phyloP scores from a whole-genome alignment of 768 basidiomycete species.

The Boletus tomentosulus region DNA sequence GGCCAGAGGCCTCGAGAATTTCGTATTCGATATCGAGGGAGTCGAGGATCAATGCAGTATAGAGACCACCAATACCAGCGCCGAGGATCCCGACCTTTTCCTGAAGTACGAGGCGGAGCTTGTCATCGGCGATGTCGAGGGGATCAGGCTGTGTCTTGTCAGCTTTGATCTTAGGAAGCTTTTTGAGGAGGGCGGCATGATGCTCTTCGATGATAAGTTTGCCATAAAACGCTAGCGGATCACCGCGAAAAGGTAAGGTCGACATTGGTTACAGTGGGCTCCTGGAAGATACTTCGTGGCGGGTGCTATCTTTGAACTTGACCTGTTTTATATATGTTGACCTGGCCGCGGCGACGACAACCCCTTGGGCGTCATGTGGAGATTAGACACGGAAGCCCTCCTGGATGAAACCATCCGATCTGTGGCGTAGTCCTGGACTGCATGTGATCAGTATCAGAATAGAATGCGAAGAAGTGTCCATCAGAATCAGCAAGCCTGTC shows the following conservation, averaged over 20 bases:
- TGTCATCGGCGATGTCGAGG: not conserved
- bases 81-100: slow-evolving; percentile 20
- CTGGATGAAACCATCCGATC: not conserved
- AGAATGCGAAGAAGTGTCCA: not conserved
- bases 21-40: slow-evolving; percentile 40
- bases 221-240: slow-evolving; percentile 16
- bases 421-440: not conserved
- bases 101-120: not conserved
- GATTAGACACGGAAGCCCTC: not conserved
- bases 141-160: not conserved
- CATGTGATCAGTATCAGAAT: not conserved
- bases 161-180: not conserved
- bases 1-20: slow-evolving; percentile 40
- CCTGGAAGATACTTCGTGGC: not conserved
- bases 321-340: not conserved
- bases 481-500: not conserved
- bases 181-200: not conserved
- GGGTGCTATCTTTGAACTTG: too few species aligned
- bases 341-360: too few species aligned
- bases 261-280: not conserved
- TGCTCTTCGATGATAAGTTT: slow-evolving; percentile 12
- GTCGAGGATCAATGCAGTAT: slow-evolving; percentile 44
- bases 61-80: slow-evolving; percentile 33
- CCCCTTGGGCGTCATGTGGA: not conserved
- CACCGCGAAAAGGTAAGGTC: slow-evolving; percentile 13